Base-by-base conservation (phyloP, 2,329 filamentous ascomycete species). In the Cadophora sp. region DNA sequence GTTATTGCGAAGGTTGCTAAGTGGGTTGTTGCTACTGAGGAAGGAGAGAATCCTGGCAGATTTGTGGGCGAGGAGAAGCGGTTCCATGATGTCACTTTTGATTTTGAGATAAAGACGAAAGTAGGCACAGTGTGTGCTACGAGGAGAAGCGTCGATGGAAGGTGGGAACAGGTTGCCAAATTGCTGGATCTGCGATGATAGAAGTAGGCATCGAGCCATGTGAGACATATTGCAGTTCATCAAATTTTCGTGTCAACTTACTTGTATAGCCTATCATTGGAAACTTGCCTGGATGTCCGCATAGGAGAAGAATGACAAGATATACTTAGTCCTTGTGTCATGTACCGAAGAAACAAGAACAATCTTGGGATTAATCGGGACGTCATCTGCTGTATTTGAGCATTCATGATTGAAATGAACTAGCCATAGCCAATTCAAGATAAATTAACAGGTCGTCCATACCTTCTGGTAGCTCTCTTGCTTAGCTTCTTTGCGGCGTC, bases 71-170 rank as follows among this genome's bases (percentile, higher is more conserved):
- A 51, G 7, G 50, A 59, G 19, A 63, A 29, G 29, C 12, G 67
- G n/a, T 55, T 69, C n/a, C 50, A 59, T 34, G 62, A 65, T 31
- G 53, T 69, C 9, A 40, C 22, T 53, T 66, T 66, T 37, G 63
- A 66, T 19, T 66, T 66, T 59, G 50, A 69, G 51, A 40, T 29
- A 26, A 46, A 26, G 24, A 66, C 55, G 34, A 64, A 27, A 46
- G 53, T 29, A 4, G 63, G 37, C 14, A 64, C 16, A n/a, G 31
- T 69, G 1, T 37, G 40, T 51, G 67, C 60, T 27, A 64, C 22
- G 8, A 63, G 34, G 14, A 63, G 60, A 19, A 66, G 48, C 5
- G 29, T 14, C 11, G 22, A 51, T 34, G 60, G 67, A 6, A 43
- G 14, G 29, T 58, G 29, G 43, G 29, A 66, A 8, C 29, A 53